Evolutionary conservation across 495 filamentous ascomycete genomes (phyloP).

Genomic region (Rostrohypoxylon terebratum): DNA sequence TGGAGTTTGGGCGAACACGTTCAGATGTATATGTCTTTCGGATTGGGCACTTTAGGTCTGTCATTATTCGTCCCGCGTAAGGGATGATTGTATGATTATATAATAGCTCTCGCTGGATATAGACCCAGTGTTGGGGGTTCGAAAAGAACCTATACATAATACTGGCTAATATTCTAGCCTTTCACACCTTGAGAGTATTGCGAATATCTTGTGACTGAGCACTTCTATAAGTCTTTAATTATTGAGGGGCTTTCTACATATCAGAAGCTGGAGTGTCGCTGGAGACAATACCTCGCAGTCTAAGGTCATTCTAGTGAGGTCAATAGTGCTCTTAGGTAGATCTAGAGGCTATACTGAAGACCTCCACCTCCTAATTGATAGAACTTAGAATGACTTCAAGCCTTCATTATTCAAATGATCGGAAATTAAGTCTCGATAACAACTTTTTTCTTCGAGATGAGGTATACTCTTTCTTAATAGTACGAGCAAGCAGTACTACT

Average conservation of each 20-base stretch:
- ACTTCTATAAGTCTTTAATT: neutral
- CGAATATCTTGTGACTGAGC: neutral
- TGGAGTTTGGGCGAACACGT: constrained; percentile 13
- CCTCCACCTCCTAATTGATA: too few species aligned
- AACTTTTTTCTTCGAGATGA: neutral
- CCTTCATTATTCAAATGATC: neutral
- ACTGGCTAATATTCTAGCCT: neutral
- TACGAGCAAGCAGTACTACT: neutral
- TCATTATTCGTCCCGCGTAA: neutral
- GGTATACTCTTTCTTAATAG: neutral
- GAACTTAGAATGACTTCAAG: too few species aligned
- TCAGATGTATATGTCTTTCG: neutral
- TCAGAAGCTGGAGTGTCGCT: too few species aligned
- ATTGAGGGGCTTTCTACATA: too few species aligned
- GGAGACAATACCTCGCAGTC: too few species aligned
- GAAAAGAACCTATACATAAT: neutral
- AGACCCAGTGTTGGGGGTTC: neutral
- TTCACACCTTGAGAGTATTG: neutral
- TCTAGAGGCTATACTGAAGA: too few species aligned
- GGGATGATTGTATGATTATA: neutral
- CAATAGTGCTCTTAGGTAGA: too few species aligned
- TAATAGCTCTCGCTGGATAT: neutral
- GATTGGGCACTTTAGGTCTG: neutral
- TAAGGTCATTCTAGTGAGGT: too few species aligned
- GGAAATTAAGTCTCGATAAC: neutral